phyloP scores from a whole-genome alignment of 2,329 filamentous ascomycete genomes.

The Penicillium sp. region DNA sequence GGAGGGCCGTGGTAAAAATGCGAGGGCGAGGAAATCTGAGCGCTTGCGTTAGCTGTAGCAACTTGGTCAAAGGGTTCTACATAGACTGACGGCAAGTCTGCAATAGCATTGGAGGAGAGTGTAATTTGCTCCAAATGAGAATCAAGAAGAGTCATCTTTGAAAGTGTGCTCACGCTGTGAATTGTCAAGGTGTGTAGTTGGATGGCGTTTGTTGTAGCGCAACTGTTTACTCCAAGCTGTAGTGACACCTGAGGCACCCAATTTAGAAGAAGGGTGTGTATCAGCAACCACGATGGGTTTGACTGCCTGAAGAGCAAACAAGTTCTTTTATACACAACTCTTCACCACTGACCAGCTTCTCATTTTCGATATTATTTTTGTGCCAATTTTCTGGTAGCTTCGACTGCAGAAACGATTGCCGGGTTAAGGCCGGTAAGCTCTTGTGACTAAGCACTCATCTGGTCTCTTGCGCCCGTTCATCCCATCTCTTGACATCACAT shows the following conservation, averaged over 20 bases:
- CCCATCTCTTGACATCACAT: conserved; percentile 44
- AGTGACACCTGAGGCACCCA: conserved; percentile 5
- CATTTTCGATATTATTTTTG: not conserved
- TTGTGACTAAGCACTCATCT: conserved; percentile 37
- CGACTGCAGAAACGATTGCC: not conserved
- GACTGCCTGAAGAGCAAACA: not conserved
- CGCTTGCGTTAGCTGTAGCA: conserved; percentile 9
- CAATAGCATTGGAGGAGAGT: conserved; percentile 74
- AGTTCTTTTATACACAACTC: not conserved
- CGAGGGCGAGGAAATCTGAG: conserved; percentile 83
- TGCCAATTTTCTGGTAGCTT: conserved; percentile 6
- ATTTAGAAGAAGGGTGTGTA: not conserved
- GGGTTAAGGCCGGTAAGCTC: conserved; percentile 26
- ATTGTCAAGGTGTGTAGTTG: not conserved
- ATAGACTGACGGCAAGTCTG: conserved; percentile 66
- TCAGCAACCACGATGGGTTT: not conserved
- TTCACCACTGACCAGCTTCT: not conserved
- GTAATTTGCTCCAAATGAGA: conserved; percentile 76
- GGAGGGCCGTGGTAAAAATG: conserved; percentile 91
- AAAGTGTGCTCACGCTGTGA: not conserved
- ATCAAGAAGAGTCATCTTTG: conserved; percentile 66
- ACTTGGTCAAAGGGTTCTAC: not conserved
- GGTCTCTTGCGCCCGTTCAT: conserved; percentile 34
- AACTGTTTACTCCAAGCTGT: conserved; percentile 11
- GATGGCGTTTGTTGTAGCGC: not conserved